phyloP scores from a whole-genome alignment of 208 protist species.

The Trypanosoma congolense region DNA sequence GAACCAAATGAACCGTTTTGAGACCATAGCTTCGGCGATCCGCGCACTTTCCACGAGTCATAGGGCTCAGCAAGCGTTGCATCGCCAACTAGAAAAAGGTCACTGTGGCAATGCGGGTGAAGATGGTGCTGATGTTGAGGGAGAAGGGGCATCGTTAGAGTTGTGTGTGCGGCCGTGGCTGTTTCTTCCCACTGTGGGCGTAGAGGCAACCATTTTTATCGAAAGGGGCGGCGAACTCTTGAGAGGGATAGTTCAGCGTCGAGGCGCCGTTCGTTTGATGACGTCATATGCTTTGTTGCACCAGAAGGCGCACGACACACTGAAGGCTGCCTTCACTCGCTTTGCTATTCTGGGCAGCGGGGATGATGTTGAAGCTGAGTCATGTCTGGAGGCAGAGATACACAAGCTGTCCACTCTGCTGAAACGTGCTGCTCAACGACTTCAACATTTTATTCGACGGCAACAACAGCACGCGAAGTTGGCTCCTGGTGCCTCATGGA shows the following conservation, averaged over 20 bases:
- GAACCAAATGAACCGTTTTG: constrained; percentile 72
- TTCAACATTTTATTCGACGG: constrained; percentile 31
- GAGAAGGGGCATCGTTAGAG: constrained; percentile 15
- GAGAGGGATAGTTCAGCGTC: constrained; percentile 67
- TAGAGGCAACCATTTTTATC: constrained; percentile 58
- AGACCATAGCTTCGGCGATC: constrained; percentile 40
- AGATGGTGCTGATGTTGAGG: constrained; percentile 9
- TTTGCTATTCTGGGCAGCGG: constrained; percentile 41
- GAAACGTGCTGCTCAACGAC: constrained; percentile 23
- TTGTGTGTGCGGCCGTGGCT: constrained; percentile 71
- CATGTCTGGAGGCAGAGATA: constrained; percentile 38
- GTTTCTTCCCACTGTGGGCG: constrained; percentile 66
- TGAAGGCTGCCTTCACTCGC: constrained; percentile 19
- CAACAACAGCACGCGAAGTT: constrained; percentile 7
- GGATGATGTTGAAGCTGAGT: constrained; percentile 48
- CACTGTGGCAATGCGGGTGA: not conserved
- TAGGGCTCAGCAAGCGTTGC: constrained; percentile 35
- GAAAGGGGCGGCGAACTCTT: constrained; percentile 45
- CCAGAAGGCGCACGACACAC: constrained; percentile 1
- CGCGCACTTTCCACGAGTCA: constrained; percentile 38
- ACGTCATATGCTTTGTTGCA: constrained; percentile 48
- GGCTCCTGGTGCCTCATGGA: constrained; percentile 36
- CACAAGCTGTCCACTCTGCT: constrained; percentile 26
- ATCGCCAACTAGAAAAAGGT: constrained; percentile 2
- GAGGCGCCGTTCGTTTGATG: constrained; percentile 71